Percentiles rank a stretch among this genome's conserved stretches.
phyloP scores from a whole-genome alignment of 345 rosid genomes.

The Eucalyptus curtisii region DNA sequence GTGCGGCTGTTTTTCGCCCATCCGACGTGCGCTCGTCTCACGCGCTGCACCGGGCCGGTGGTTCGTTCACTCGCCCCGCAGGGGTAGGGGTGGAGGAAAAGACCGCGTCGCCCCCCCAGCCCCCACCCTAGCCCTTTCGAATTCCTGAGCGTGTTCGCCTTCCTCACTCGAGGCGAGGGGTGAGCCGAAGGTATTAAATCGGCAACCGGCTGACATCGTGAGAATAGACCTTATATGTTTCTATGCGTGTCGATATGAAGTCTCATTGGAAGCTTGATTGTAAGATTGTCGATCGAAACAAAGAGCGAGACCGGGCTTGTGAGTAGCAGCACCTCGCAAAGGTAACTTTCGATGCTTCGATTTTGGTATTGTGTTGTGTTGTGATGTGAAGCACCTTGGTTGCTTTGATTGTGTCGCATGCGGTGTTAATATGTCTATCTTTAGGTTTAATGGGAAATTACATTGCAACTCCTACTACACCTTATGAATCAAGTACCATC shows the following conservation, averaged over 20 bases:
- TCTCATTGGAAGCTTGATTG: background rate
- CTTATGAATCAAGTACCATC: fast-evolving
- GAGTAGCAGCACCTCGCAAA: fast-evolving
- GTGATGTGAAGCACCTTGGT: background rate
- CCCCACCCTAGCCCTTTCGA: too few species aligned
- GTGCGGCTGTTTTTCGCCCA: background rate
- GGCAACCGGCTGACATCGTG: background rate
- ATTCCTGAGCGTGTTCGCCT: background rate
- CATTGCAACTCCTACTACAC: background rate
- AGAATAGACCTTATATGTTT: too few species aligned
- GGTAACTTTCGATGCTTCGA: background rate
- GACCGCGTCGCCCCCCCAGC: background rate
- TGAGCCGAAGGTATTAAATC: background rate
- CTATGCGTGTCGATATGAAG: fast-evolving
- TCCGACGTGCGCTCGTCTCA: background rate
- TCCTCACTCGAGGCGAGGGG: background rate
- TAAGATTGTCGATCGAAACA: fast-evolving
- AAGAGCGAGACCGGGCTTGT: fast-evolving
- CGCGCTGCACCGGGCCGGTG: background rate
- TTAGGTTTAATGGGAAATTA: background rate
- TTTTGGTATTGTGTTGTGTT: background rate
- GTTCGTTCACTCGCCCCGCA: background rate
- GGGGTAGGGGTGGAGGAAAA: background rate
- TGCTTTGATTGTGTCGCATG: fast-evolving
- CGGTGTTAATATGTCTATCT: fast-evolving